phyloP scores from a whole-genome alignment of 73 alveolate genomes.

The Paramecium tetraurelia region DNA sequence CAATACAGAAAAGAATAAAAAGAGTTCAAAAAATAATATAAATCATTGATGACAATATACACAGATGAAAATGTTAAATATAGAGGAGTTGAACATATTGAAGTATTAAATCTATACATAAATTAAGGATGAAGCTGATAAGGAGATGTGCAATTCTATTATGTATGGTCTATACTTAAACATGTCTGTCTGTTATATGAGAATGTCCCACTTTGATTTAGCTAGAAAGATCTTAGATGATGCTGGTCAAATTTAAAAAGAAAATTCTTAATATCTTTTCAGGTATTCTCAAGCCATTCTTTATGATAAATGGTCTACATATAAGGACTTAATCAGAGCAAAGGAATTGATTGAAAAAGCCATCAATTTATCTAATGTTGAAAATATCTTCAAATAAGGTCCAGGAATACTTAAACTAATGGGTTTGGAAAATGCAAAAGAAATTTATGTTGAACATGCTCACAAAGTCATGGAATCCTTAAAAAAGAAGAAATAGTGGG shows the following conservation, averaged over 20 bases:
- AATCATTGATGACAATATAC: constrained; percentile 51
- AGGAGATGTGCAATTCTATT: constrained; percentile 49
- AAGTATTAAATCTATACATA: not conserved
- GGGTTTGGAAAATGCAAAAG: constrained; percentile 49
- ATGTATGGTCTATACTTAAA: constrained; percentile 39
- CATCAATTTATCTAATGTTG: constrained; percentile 37
- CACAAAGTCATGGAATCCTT: constrained; percentile 29
- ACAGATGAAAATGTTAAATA: constrained; percentile 58
- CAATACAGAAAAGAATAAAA: constrained; percentile 56
- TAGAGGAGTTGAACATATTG: constrained; percentile 43
- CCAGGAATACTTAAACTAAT: constrained; percentile 52
- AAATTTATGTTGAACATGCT: constrained; percentile 59
- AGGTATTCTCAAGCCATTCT: constrained; percentile 52
- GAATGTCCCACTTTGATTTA: constrained; percentile 42
- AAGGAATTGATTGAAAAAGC: constrained; percentile 49
- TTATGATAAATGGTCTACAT: constrained; percentile 47
- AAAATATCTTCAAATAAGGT: constrained; percentile 56
- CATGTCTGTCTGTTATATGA: constrained; percentile 54
- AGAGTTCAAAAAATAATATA: constrained; percentile 53
- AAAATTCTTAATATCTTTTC: constrained; percentile 49
- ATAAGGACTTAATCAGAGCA: constrained; percentile 18
- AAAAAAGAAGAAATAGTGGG: constrained; percentile 22
- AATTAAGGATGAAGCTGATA: constrained; percentile 49
- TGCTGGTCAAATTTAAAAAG: constrained; percentile 23
- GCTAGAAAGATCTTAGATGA: constrained; percentile 38